A percentile compares a stretch with the other conserved stretches of the same genome.
phyloP scores from a whole-genome alignment of 352 stramenopile species.

The Phytophthora syringae region DNA sequence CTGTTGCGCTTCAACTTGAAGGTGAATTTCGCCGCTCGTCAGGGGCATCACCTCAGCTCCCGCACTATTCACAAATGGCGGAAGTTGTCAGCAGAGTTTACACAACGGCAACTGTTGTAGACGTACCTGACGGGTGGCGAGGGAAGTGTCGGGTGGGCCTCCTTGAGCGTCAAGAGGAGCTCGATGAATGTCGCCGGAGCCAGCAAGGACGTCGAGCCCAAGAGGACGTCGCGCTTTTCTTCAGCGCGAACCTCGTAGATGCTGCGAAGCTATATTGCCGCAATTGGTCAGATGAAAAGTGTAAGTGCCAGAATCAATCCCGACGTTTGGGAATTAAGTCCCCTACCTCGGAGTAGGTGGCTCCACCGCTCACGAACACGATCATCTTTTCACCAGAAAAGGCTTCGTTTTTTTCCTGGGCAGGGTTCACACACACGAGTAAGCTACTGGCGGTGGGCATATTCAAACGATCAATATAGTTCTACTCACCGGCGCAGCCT shows the following conservation, averaged over 20 bases:
- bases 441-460: neutral
- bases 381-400: conserved; percentile 92
- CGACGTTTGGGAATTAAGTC: neutral
- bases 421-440: neutral
- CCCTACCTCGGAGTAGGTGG: conserved; percentile 95
- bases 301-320: neutral
- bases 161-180: conserved; percentile 65
- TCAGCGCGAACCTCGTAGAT: conserved; percentile 76
- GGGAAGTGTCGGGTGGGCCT: conserved; percentile 37
- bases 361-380: conserved; percentile 95
- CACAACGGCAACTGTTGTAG: neutral
- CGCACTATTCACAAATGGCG: conserved; percentile 29
- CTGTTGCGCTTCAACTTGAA: conserved; percentile 67
- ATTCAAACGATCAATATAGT: neutral
- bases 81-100: neutral
- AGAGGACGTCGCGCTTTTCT: conserved; percentile 76
- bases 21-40: conserved; percentile 69
- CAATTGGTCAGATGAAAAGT: neutral
- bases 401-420: conserved; percentile 57
- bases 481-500: conserved; percentile 20
- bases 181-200: conserved; percentile 67
- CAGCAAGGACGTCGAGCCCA: conserved; percentile 79
- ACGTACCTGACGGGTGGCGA: conserved; percentile 15
- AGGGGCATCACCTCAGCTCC: conserved; percentile 63
- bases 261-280: conserved; percentile 59